These are phyloP conservation scores for Pseudocercospora musae DNA, from an alignment of 2,329 filamentous ascomycete genomes.

Conservation along the genomic window DNA sequence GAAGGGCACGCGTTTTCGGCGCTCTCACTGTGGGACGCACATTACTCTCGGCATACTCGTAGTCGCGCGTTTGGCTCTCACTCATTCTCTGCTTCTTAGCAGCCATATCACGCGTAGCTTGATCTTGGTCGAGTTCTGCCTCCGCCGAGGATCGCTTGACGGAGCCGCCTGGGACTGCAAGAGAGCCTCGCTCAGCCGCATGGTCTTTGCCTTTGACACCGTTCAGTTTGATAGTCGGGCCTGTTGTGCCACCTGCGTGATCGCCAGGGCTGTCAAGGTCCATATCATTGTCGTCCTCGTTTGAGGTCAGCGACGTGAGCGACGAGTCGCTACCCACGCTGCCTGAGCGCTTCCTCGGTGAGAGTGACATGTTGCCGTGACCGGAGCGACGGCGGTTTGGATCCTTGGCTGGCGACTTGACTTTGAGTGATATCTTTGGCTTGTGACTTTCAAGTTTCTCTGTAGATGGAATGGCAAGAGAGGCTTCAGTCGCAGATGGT, in stretches of 20 bases:
- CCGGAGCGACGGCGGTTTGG: constrained; percentile 18
- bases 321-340: constrained; percentile 31
- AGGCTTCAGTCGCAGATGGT: constrained; percentile 2
- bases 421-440: constrained; percentile 32
- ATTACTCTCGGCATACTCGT: constrained; percentile 33
- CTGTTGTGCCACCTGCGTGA: constrained; percentile 7
- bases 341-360: constrained; percentile 27
- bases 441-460: constrained; percentile 28
- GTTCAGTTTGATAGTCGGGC: constrained; percentile 14
- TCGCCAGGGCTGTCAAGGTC: constrained; percentile 21
- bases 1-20: constrained; percentile 16
- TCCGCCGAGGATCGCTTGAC: constrained; percentile 37
- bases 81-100: constrained; percentile 36
- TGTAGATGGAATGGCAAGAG: constrained; percentile 31
- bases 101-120: constrained; percentile 25
- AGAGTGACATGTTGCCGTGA: constrained; percentile 25
- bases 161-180: constrained; percentile 24
- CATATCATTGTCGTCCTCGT: constrained; percentile 30
- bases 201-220: constrained; percentile 28
- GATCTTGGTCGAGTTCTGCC: constrained; percentile 32
- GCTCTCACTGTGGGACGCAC: constrained; percentile 26
- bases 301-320: constrained; percentile 36
- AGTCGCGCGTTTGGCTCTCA: constrained; percentile 30
- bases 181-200: constrained; percentile 30
- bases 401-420: constrained; percentile 27